Conservation (phyloP, 768 basidiomycete genomes). For the Termitomyces sp. region DNA sequence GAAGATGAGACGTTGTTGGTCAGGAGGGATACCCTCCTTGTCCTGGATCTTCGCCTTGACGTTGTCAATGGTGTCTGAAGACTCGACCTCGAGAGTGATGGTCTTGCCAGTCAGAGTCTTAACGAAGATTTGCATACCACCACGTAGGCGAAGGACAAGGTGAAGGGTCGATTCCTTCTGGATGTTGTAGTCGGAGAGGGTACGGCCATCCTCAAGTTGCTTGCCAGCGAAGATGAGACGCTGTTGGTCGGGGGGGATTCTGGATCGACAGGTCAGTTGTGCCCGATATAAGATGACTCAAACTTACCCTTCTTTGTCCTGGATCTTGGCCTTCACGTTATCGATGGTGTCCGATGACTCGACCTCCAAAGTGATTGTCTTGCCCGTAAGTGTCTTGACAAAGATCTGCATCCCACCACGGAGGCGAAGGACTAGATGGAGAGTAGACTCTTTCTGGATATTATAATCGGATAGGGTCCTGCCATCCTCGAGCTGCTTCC, state of each 20-base stretch:
- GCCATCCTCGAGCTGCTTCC: slow-evolving; percentile 83
- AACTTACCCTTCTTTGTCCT: slow-evolving; percentile 71
- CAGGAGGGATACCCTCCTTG: slow-evolving; percentile 84
- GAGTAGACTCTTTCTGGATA: slow-evolving; percentile 62
- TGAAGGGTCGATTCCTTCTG: slow-evolving; percentile 96
- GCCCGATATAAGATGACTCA: neutral
- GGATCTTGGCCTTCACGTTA: slow-evolving; percentile 80
- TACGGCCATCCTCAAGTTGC: slow-evolving; percentile 93
- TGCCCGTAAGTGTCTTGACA: slow-evolving; percentile 85
- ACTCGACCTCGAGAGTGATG: slow-evolving; percentile 87
- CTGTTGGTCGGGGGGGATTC: slow-evolving; percentile 87
- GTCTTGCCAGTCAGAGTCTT: slow-evolving; percentile 88
- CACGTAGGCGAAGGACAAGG: slow-evolving; percentile 85
- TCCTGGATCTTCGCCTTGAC: slow-evolving; percentile 93
- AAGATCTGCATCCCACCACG: slow-evolving; percentile 76
- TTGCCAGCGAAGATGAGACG: slow-evolving; percentile 97
- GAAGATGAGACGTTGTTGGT: slow-evolving; percentile 89
- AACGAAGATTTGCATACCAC: slow-evolving; percentile 85
- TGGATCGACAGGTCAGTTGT: slow-evolving; percentile 7
- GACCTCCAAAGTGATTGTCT: slow-evolving; percentile 88
- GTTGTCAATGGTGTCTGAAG: slow-evolving; percentile 83
- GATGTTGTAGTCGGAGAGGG: slow-evolving; percentile 86
- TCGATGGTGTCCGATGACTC: slow-evolving; percentile 78
- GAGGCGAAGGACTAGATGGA: slow-evolving; percentile 50
- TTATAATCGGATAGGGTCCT: slow-evolving; percentile 70